Evolutionary conservation across 2,329 filamentous ascomycete species (phyloP), one percentile per base, ranked within the genome.

Genomic region (Colletotrichum aenigma): DNA sequence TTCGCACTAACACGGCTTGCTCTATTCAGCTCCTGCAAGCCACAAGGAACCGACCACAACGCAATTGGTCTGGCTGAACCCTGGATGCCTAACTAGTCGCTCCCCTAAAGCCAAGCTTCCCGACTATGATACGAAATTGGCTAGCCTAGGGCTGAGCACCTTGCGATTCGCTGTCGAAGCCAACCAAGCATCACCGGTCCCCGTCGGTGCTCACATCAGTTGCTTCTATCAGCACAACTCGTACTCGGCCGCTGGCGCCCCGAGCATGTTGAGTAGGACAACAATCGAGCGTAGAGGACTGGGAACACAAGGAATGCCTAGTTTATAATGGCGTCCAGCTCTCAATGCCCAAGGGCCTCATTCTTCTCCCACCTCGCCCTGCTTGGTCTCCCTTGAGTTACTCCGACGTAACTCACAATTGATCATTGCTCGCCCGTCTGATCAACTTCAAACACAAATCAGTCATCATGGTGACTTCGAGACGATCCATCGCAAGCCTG

Each of bases 1-100:
- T 55, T 61, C 30, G n/a, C 70, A 38, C 60, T 66, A 76, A 70
- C 38, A 24, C 32, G 9, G 28, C 58, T 76, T 72, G 65, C 28
- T 34, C 32, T 79, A 78, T 81, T 85, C 84, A 85, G 83, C 84
- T 85, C 78, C 80, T 83, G 83, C 81, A 84, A 83, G 79, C 80
- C 81, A 82, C 79, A 76, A 43, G 77, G 48, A 64, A 71, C 65
- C 58, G 48, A 64, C 75, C 68, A 48, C 34, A 26, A 68, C 48
- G 66, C 71, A 72, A 81, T 81, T 83, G 82, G 83, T 58, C 71
- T 58, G 67, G 60, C 65, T 71, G 74, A 68, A 75, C 70, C 34
- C 71, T 43, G 28, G 12, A 60, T 48, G 65, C 74, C 66, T 24
- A 60, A 38, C 48, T 74, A 76, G 69, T 72, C 76, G 68, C 71